These are phyloP conservation scores for Apocynum venetum DNA, from an alignment of 257 asterid genomes.

Conservation along the genomic window DNA sequence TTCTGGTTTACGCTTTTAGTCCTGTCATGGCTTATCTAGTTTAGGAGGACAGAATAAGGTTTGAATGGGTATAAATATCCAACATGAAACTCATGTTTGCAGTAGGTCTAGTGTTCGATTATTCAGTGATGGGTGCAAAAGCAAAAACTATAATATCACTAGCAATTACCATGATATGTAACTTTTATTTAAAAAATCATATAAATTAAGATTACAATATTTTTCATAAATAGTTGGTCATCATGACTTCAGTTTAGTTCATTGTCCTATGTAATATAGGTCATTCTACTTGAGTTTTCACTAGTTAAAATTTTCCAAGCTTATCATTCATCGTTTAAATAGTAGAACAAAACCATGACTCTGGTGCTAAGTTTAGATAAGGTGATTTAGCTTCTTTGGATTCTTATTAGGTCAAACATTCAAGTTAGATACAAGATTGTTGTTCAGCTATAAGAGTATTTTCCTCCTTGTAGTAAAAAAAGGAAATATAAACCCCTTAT, in stretches of 20 bases:
- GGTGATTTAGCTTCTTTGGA: background rate
- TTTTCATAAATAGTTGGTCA: background rate
- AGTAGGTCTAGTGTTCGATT: background rate
- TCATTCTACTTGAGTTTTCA: background rate
- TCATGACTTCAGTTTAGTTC: background rate
- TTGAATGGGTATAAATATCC: background rate
- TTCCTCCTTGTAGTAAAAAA: background rate
- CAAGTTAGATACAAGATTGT: background rate
- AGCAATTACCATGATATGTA: background rate
- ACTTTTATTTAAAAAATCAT: background rate
- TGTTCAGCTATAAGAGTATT: background rate
- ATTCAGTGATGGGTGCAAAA: background rate
- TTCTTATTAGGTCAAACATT: background rate
- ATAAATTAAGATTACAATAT: background rate
- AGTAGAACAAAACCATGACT: background rate
- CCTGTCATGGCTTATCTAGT: background rate
- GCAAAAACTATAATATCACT: background rate
- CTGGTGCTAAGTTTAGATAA: background rate
- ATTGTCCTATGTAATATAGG: background rate
- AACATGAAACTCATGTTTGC: background rate
- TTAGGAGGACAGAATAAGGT: background rate
- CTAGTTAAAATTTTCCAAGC: background rate
- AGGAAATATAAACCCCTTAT: too few relatives aligned
- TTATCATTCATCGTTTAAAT: background rate
- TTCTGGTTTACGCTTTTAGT: background rate